Evolutionary conservation across 768 basidiomycete genomes (phyloP), one percentile per base, ranked within the genome.

Genomic region (Tephrocybe sp.): DNA sequence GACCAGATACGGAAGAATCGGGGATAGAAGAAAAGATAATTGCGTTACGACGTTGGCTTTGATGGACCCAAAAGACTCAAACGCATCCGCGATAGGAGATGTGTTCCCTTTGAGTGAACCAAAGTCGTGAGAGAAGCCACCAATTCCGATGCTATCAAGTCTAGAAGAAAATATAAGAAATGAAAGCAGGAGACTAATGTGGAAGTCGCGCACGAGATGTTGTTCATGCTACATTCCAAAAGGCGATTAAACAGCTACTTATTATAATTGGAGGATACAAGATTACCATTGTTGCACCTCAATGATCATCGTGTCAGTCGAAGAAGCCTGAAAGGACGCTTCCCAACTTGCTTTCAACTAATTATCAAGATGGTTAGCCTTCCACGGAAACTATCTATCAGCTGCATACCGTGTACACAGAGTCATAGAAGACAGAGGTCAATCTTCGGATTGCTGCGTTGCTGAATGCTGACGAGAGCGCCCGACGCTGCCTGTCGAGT

Each of bases 101-200:
- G 51, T 48, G 39, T 70, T 63, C 12, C 77, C 77, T 22, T 71
- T 67, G 5, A 81, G 69, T 1, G 73, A 54, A 13, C 67, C 68
- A 50, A 82, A 81, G 52, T 77, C 64, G 52, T 80, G 71, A n/a
- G 72, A 71, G 53, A 81, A 81, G 0, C 73, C 73, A 1, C 76
- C 74, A 19, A 75, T 66, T 9, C 80, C 78, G 28, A 82, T 69
- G n/a, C 59, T 69, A 49, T 82, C 80, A 5, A 82, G 58, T 6
- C 77, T 79, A 18, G 11, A 12, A 41, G 39, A 41, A 34, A 35
- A 35, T 9, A 27, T n/a, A 22, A 39, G 16, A 31, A 25, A 18
- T 19, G 32, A 42, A 9, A 41, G 7, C 32, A 11, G 32, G n/a
- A 41, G 22, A 5, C 8, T 8, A 19, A n/a, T 35, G 22, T 12